Evolutionary conservation across 2,329 filamentous ascomycete species (phyloP).

Genomic region (Aspergillus costaricaensis): DNA sequence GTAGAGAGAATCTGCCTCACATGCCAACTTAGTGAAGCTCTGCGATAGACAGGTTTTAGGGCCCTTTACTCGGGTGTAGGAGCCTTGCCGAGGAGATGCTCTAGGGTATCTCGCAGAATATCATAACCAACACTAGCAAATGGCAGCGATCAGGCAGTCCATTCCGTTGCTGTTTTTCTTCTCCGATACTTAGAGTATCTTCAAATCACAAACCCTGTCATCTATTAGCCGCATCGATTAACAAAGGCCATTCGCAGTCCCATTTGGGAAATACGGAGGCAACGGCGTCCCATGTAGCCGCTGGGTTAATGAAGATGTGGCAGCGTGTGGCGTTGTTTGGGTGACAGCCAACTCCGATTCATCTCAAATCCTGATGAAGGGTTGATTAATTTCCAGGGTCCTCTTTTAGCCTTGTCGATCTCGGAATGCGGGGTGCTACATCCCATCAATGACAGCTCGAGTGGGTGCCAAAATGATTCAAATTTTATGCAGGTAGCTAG

Average conservation of each 20-base stretch:
- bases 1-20: not conserved
- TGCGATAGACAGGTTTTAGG: not conserved
- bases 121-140: not conserved
- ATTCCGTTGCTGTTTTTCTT: not conserved
- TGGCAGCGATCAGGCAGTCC: not conserved
- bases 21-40: not conserved
- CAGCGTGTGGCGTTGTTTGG: slow-evolving; percentile 21
- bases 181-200: not conserved
- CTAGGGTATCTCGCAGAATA: not conserved
- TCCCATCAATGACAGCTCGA: slow-evolving; percentile 23
- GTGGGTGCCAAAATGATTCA: not conserved
- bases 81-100: not conserved
- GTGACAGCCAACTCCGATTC: slow-evolving; percentile 12
- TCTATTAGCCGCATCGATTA: not conserved
- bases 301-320: slow-evolving; percentile 15
- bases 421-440: slow-evolving; percentile 20
- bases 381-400: slow-evolving; percentile 15
- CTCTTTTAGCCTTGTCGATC: slow-evolving; percentile 22
- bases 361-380: slow-evolving; percentile 16
- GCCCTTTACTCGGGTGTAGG: not conserved
- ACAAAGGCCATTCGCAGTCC: not conserved
- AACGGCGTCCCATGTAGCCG: slow-evolving; percentile 8
- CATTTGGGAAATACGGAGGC: not conserved
- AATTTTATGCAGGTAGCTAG: not conserved
- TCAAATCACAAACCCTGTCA: not conserved